Percentiles rank a stretch among this genome's conserved stretches.
These are phyloP conservation scores for Cephaloascus albidus DNA, from an alignment of 805 yeast genomes.

Conservation along the genomic window DNA sequence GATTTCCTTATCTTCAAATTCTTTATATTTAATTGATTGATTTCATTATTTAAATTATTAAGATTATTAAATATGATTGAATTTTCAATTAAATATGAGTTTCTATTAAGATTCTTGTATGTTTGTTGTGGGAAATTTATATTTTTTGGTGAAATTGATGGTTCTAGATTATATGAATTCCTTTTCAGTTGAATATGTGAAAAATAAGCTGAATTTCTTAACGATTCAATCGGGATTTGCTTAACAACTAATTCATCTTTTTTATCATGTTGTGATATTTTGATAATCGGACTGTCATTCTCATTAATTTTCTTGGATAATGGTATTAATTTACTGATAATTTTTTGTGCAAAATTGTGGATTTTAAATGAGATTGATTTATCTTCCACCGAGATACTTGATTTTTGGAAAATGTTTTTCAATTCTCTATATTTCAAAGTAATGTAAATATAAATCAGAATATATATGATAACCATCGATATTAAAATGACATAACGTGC, in stretches of 20 bases:
- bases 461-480: neutral
- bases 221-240: neutral
- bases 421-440: neutral
- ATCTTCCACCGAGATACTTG: too few species aligned
- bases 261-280: neutral
- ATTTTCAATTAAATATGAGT: neutral
- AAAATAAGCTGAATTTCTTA: neutral
- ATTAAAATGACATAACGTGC: neutral
- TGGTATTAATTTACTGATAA: neutral
- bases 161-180: neutral
- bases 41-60: neutral
- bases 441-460: neutral
- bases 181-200: neutral
- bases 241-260: neutral
- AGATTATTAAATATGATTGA: neutral
- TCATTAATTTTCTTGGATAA: neutral
- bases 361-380: neutral
- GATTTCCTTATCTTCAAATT: neutral
- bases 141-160: neutral
- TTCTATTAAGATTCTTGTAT: neutral
- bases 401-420: neutral
- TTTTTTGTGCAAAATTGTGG: neutral
- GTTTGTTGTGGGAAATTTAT: neutral
- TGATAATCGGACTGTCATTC: neutral
- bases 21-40: neutral